A percentile compares a stretch with the other conserved stretches of the same genome.
Evolutionary conservation across 805 yeast species (phyloP).

Genomic region (Teunomyces tritomae): DNA sequence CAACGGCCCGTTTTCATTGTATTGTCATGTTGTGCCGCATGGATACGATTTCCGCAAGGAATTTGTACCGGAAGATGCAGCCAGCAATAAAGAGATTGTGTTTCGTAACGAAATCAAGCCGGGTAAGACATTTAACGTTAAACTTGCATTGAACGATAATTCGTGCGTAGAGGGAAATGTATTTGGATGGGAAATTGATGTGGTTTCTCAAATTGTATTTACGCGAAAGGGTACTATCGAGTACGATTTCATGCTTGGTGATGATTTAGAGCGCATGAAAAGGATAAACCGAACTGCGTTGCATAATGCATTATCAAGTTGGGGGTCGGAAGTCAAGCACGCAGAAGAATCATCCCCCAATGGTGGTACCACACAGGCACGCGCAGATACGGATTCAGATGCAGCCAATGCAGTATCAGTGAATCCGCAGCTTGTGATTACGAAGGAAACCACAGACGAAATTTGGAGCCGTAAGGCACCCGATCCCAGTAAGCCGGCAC

Average conservation of each 20-base stretch:
- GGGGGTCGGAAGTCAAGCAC: background rate
- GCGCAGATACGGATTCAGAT: background rate
- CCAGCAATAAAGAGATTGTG: slow-evolving; percentile 28
- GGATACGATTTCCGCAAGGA: slow-evolving; percentile 24
- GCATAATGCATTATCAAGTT: slow-evolving; percentile 6
- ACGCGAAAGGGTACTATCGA: slow-evolving; percentile 28
- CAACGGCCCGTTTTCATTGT: slow-evolving; percentile 43
- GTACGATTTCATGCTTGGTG: slow-evolving; percentile 39
- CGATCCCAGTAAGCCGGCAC: slow-evolving; percentile 30
- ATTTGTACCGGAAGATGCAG: slow-evolving; percentile 22
- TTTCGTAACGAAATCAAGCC: slow-evolving; percentile 56
- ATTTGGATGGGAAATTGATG: slow-evolving; percentile 38
- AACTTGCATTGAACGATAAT: slow-evolving; percentile 48
- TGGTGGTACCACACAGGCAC: background rate
- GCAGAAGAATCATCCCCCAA: background rate
- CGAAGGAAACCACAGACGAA: slow-evolving; percentile 25
- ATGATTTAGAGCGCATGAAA: slow-evolving; percentile 31
- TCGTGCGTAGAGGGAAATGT: slow-evolving; percentile 22
- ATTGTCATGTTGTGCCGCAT: slow-evolving; percentile 42
- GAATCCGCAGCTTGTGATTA: slow-evolving; percentile 26
- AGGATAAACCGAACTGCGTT: slow-evolving; percentile 26
- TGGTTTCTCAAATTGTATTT: slow-evolving; percentile 41
- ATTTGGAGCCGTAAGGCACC: slow-evolving; percentile 33
- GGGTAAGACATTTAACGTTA: slow-evolving; percentile 62
- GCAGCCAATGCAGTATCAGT: background rate